Evolutionary conservation across 225 moss, liverwort and hornwort genomes (phyloP), one percentile per base, ranked within the genome.

Genomic region (Sphagnum contortum): DNA sequence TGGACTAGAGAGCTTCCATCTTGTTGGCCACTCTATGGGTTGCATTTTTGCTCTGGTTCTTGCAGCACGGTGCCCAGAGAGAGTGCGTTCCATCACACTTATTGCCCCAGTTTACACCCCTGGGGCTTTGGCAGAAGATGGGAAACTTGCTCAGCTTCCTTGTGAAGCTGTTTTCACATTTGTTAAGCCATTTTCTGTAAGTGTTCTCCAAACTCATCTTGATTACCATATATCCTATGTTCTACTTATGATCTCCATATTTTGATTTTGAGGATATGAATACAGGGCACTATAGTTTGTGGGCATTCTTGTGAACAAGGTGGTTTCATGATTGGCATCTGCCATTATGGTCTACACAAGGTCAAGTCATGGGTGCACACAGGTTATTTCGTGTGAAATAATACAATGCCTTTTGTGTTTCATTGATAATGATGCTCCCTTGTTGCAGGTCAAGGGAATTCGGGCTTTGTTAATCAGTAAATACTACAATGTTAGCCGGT

Each of bases 1-100:
- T 55, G 70, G 69, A 3, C 57, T 86, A 48, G 72, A 81, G 9
- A 85, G 82, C 60, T 83, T 86, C 50, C 88, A 89, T 69, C 64
- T 89, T 4, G 83, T 89, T 50, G 85, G 78, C 1, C 88, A 89
- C 54, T 89, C 88, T 8, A 89, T 89, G 88, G 88, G 88, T 47
- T 85, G 85, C 55, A 73, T 62, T 57, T 74, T 85, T 72, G 85
- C 79, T 58, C 71, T 89, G 67, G 88, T 85, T 49, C 66, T 89
- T 13, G 88, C 88, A 11, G 86, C 81, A 5, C 78, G 76, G 5
- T 79, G 76, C 61, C 86, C 86, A 9, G 78, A 79, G 6, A 74
- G 81, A 67, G 80, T 89, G 70, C 70, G 86, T 49, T 89, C 88
- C 45, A 70, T 89, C 69, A 77, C 88, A 48, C 65, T 89, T 62